phyloP scores from a whole-genome alignment of 179 eudicot species.

The Silene vulgaris region DNA sequence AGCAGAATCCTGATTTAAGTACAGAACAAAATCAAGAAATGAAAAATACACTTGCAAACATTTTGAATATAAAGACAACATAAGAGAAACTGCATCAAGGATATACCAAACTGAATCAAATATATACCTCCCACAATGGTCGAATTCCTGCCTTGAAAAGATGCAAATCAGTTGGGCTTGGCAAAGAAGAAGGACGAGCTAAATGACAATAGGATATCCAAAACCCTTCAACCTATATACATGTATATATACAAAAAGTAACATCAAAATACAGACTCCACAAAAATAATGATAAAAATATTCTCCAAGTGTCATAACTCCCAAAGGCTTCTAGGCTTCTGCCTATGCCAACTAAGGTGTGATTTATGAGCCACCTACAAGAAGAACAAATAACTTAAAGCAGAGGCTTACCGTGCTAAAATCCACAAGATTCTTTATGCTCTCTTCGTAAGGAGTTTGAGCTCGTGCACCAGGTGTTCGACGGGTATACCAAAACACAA shows the following conservation, averaged over 20 bases:
- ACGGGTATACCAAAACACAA: constrained; percentile 89
- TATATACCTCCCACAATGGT: constrained; percentile 83
- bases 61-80: not conserved
- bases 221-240: constrained; percentile 74
- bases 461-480: constrained; percentile 76
- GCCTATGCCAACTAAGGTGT: not conserved
- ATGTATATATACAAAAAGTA: constrained; percentile 10
- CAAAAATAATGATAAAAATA: not conserved
- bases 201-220: constrained; percentile 91
- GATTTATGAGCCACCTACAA: not conserved
- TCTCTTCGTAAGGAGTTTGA: constrained; percentile 84
- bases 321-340: not conserved
- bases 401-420: constrained; percentile 64
- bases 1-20: constrained; percentile 64
- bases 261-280: not conserved
- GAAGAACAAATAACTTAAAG: not conserved
- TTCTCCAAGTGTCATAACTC: not conserved
- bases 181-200: constrained; percentile 77
- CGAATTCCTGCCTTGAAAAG: constrained; percentile 95
- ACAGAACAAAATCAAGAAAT: not conserved
- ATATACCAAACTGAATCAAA: constrained; percentile 34
- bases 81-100: constrained; percentile 4
- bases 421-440: constrained; percentile 77
- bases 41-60: not conserved
- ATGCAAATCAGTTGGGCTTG: constrained; percentile 90